A percentile compares a stretch with the other conserved stretches of the same genome.
Evolutionary conservation across 331 rosid genomes (phyloP).

Genomic region (Quercus lobata): DNA sequence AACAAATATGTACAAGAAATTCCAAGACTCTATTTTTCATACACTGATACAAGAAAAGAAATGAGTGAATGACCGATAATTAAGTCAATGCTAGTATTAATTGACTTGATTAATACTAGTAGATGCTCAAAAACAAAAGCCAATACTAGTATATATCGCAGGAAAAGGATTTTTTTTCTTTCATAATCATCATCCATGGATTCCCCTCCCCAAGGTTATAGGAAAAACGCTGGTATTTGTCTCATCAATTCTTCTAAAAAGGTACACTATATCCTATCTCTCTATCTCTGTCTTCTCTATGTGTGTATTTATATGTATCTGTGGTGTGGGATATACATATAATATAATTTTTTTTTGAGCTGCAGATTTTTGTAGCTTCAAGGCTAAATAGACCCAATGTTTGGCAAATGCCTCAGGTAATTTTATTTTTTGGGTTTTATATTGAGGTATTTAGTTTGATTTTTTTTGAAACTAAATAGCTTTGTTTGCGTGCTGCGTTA

Average conservation of each 20-base stretch:
- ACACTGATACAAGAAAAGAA: too few relatives aligned
- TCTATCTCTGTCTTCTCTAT: neutral
- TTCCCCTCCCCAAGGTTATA: constrained; percentile 74
- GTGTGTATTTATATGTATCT: neutral
- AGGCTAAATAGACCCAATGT: constrained; percentile 68
- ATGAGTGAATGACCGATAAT: too few relatives aligned
- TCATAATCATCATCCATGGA: constrained; percentile 50
- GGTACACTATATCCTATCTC: constrained; percentile 19
- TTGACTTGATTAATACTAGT: too few relatives aligned
- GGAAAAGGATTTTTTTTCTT: too few relatives aligned
- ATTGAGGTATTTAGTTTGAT: neutral
- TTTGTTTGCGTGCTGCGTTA: neutral
- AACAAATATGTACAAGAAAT: too few relatives aligned
- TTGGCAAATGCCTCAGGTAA: constrained; percentile 98
- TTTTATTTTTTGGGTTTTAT: neutral
- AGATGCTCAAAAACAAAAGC: too few relatives aligned
- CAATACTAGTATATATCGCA: too few relatives aligned
- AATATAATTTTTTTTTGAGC: neutral
- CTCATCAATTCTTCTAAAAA: constrained; percentile 63
- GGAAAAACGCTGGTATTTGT: constrained; percentile 76
- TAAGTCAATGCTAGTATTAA: too few relatives aligned
- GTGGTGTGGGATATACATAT: too few relatives aligned
- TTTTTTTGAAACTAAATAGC: neutral
- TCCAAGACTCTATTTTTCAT: too few relatives aligned
- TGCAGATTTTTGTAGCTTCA: constrained; percentile 73